A percentile compares a stretch with the other conserved stretches of the same genome.
Conservation (phyloP, 306 rosid genomes). For the Ochetophila trinervis region DNA sequence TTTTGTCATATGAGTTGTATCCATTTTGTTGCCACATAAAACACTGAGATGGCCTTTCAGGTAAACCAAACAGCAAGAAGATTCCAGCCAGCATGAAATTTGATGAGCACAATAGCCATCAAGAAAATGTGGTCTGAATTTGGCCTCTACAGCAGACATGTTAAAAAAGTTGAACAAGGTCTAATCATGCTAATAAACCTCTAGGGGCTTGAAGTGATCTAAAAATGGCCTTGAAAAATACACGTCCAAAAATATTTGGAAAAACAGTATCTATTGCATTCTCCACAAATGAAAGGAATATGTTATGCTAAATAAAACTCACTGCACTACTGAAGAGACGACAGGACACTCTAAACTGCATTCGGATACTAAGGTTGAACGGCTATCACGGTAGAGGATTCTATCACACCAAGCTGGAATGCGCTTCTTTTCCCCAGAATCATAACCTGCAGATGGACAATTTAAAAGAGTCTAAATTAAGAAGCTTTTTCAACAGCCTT, state of each 20-base stretch:
- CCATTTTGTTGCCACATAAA: neutral
- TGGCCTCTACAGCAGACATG: no score
- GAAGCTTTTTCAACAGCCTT: slow-evolving; percentile 29
- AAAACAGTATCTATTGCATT: neutral
- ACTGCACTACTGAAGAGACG: slow-evolving; percentile 66
- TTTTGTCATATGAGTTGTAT: neutral
- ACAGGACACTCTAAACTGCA: slow-evolving; percentile 84
- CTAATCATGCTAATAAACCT: no score
- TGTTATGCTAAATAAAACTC: slow-evolving; percentile 29
- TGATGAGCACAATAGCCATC: neutral
- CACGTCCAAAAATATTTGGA: neutral
- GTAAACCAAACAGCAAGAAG: neutral
- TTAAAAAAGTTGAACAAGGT: no score
- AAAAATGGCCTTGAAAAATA: slow-evolving; percentile 3
- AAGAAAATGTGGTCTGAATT: no score
- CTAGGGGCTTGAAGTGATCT: neutral
- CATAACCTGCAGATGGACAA: slow-evolving; percentile 59
- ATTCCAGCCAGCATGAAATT: neutral
- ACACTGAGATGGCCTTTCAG: neutral
- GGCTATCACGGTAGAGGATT: slow-evolving; percentile 86
- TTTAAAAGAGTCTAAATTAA: slow-evolving; percentile 18
- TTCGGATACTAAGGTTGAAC: slow-evolving; percentile 51
- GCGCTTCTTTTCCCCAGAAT: slow-evolving; percentile 99
- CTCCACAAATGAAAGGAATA: slow-evolving; percentile 5
- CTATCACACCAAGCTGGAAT: slow-evolving; percentile 99